These are phyloP conservation scores for Pilatotrama ljubarskyi DNA, from an alignment of 768 basidiomycete genomes.

Conservation along the genomic window DNA sequence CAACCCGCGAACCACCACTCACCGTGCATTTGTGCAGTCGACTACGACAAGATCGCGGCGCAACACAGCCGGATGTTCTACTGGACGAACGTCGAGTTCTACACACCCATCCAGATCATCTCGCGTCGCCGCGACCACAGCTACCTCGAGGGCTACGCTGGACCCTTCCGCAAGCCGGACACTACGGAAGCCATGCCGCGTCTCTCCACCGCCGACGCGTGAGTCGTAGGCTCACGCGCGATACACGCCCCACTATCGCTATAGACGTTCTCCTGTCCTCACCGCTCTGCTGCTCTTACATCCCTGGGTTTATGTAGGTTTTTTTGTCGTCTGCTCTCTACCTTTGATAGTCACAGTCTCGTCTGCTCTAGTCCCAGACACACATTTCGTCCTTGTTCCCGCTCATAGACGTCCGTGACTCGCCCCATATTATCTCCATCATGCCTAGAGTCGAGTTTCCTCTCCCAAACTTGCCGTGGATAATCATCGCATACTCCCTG, in stretches of 20 bases:
- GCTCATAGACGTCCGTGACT: not conserved
- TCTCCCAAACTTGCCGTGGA: not conserved
- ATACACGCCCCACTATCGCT: not conserved
- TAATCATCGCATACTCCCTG: constrained; percentile 9
- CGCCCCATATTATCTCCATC: too few relatives aligned
- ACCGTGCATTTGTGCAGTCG: constrained; percentile 40
- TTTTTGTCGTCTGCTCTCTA: not conserved
- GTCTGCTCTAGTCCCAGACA: not conserved
- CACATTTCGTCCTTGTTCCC: not conserved
- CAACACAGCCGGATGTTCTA: constrained; percentile 69
- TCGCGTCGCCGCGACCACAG: constrained; percentile 15
- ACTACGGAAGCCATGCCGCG: not conserved
- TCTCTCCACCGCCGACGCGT: constrained; percentile 7
- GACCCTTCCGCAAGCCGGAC: constrained; percentile 23
- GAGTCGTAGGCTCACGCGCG: not conserved
- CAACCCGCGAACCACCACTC: not conserved
- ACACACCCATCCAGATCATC: constrained; percentile 45
- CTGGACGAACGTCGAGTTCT: constrained; percentile 68
- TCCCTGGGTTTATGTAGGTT: constrained; percentile 4
- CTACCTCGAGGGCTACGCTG: constrained; percentile 20
- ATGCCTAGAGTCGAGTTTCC: constrained; percentile 8
- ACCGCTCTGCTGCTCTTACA: not conserved
- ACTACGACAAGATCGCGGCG: constrained; percentile 65
- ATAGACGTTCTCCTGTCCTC: not conserved
- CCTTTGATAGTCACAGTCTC: not conserved